Conservation (phyloP, 2,329 filamentous ascomycete genomes). For the Elsinoe necatrix region DNA sequence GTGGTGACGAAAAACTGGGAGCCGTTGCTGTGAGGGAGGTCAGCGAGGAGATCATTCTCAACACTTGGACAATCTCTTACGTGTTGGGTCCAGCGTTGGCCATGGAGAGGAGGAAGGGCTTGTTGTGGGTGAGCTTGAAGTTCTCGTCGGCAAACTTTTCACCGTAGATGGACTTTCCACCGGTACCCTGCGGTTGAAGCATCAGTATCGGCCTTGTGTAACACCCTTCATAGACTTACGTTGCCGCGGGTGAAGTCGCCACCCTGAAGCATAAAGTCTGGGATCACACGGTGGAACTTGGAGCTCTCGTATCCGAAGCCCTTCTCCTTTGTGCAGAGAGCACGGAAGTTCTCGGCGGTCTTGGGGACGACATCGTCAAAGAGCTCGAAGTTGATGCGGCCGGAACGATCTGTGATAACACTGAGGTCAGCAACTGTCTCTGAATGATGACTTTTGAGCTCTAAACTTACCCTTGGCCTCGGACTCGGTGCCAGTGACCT, state of each 20-base stretch:
- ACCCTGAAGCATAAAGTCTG: constrained; percentile 97
- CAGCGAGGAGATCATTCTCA: not conserved
- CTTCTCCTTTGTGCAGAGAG: constrained; percentile 92
- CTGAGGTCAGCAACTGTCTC: constrained; percentile 21
- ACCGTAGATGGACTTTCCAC: constrained; percentile 95
- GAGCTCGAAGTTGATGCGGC: constrained; percentile 83
- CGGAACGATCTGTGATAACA: constrained; percentile 51
- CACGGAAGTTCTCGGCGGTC: constrained; percentile 95
- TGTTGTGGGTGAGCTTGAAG: constrained; percentile 83
- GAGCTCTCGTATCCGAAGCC: constrained; percentile 74
- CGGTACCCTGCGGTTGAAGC: constrained; percentile 60
- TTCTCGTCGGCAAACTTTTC: constrained; percentile 97
- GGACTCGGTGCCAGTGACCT: constrained; percentile 35
- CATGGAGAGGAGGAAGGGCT: constrained; percentile 93
- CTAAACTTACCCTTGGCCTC: constrained; percentile 50
- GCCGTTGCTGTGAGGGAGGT: constrained; percentile 47
- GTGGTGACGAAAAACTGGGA: constrained; percentile 68
- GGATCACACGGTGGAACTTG: constrained; percentile 93
- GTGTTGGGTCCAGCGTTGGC: constrained; percentile 98
- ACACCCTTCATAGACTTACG: constrained; percentile 46
- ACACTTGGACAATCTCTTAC: constrained; percentile 35
- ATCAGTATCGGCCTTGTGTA: constrained; percentile 1
- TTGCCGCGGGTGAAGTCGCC: constrained; percentile 95
- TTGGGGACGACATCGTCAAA: constrained; percentile 80
- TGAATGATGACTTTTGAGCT: constrained; percentile 5